Base-by-base conservation (phyloP, 345 rosid species). In the Lepidium africanum region DNA sequence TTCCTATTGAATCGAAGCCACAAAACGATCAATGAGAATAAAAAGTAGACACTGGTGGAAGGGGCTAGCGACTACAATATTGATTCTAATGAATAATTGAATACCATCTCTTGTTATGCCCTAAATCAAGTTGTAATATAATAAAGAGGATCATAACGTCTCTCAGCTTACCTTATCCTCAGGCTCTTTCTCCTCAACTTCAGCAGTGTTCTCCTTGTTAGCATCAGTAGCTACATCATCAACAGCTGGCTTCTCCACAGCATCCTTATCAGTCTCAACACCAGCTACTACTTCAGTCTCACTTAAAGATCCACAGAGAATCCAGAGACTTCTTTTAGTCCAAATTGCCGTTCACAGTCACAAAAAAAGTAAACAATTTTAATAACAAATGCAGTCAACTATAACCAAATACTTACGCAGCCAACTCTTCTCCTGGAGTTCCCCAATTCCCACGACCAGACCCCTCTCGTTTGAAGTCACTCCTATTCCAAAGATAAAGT, bases 381-480 rank as follows among this genome's bases (percentile, higher is more conserved):
- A 4, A 3, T 8, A 11, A 16, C 3, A 45, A 11, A 14, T 5
- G 7, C 50, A 17, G 40, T 45, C 11, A 46, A 48, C 38, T 1
- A 40, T 16, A 17, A 57, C 43, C 27, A 77, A 39, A 52, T 38
- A 65, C 93, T 83, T 60, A 95, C 99, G 56, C 84, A 57, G 85
- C 77, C 73, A 89, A 55, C 49, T 85, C 99, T 78, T 89, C 97
- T 67, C 82, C 59, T 5, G 87, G 81, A 64, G 86, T 81, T 79
- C 97, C 99, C 99, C 99, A 95, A 48, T 95, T 95, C 33, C 96
- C 93, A 32, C 90, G 87, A 63, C 99, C 99, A 81, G 93, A 41
- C 27, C 99, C 99, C 1, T 89, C 89, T 3, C 99, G 93, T 55
- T 95, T 95, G 42, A 86, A 3, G 72, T 84, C 97, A 73, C 75